Conservation (phyloP, 225 moss, liverwort and hornwort genomes). For the Polytrichum formosum region DNA sequence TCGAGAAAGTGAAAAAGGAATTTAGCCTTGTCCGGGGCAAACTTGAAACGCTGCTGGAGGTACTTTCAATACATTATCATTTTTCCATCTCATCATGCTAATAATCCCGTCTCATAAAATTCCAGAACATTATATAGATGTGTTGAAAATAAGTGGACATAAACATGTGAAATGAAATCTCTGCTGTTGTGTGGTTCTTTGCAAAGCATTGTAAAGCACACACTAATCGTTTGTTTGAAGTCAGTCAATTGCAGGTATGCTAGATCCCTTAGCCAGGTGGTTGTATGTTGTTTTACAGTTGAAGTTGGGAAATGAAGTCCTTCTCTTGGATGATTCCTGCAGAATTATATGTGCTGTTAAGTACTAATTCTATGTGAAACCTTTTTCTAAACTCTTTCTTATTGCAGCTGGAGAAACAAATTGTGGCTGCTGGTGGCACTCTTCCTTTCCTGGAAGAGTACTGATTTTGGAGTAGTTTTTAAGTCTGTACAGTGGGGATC, state of each 20-base stretch:
- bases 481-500: too few relatives aligned
- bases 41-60: slow-evolving; percentile 48
- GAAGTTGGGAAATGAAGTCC: too few relatives aligned
- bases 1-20: slow-evolving; percentile 45
- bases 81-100: background rate
- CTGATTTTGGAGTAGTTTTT: slow-evolving; percentile 12
- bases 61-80: slow-evolving; percentile 2
- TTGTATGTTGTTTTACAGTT: background rate
- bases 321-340: too few relatives aligned
- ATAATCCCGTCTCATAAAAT: background rate
- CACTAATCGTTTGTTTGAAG: background rate
- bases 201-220: too few relatives aligned
- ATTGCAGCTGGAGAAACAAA: slow-evolving; percentile 56
- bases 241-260: background rate
- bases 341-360: too few relatives aligned
- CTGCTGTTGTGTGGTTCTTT: too few relatives aligned
- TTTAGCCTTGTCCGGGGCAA: slow-evolving; percentile 35
- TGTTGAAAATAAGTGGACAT: too few relatives aligned
- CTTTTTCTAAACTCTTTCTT: background rate
- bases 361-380: background rate
- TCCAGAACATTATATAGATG: background rate
- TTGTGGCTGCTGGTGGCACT: slow-evolving; percentile 44
- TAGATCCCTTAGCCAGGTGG: background rate
- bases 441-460: slow-evolving; percentile 39
- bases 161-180: too few relatives aligned